phyloP scores from a whole-genome alignment of 495 filamentous ascomycete species.

The Halenospora varia region DNA sequence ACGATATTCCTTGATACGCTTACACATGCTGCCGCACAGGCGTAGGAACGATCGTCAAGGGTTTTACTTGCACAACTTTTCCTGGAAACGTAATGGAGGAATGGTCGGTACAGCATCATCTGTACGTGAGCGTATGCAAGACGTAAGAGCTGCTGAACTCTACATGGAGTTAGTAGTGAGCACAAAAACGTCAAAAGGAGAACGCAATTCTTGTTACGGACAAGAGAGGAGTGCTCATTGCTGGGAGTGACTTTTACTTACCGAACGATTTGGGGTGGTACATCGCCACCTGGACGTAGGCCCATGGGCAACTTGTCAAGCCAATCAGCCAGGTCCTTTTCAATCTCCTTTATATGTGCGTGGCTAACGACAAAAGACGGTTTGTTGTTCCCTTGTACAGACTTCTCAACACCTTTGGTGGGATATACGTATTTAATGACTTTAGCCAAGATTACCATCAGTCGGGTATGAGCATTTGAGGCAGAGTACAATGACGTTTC shows the following conservation, averaged over 20 bases:
- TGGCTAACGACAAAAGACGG: conserved; percentile 78
- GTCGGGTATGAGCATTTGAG: conserved; percentile 76
- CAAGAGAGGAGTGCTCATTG: too few relatives aligned
- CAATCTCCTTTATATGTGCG: conserved; percentile 84
- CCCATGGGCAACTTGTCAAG: conserved; percentile 70
- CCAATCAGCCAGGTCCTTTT: conserved; percentile 81
- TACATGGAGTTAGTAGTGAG: conserved; percentile 28
- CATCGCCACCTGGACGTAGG: conserved; percentile 72
- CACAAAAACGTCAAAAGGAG: background rate
- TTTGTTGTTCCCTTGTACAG: conserved; percentile 37
- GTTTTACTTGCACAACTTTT: conserved; percentile 57
- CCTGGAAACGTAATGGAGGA: conserved; percentile 88
- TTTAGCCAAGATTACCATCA: conserved; percentile 77
- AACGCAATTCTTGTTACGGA: too few relatives aligned
- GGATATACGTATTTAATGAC: conserved; percentile 90
- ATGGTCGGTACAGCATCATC: conserved; percentile 92
- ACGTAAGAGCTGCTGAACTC: conserved; percentile 80
- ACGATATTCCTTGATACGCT: conserved; percentile 91
- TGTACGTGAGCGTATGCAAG: conserved; percentile 89
- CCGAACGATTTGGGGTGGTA: conserved; percentile 69
- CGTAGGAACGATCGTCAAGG: conserved; percentile 83
- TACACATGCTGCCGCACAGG: conserved; percentile 88
- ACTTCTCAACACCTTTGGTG: conserved; percentile 66
- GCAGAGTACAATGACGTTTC: conserved; percentile 71
- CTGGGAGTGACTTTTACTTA: conserved; percentile 37